phyloP scores from a whole-genome alignment of 345 rosid species.

The Linum usitatissimum region DNA sequence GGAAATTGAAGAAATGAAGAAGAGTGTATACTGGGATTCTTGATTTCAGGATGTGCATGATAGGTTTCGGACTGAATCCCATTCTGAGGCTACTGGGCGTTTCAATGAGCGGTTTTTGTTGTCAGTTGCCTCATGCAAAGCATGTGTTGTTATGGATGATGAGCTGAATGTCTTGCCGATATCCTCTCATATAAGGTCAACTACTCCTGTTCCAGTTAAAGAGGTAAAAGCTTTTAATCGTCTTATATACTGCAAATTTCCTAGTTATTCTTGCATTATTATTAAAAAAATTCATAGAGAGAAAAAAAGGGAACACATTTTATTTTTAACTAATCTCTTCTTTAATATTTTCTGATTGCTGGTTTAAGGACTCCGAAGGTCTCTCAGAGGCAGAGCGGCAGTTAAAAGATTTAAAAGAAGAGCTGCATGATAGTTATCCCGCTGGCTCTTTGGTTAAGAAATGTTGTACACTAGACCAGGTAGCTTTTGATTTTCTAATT shows the following conservation, averaged over 20 bases:
- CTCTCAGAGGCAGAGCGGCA: slow-evolving; percentile 79
- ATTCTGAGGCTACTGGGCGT: slow-evolving; percentile 72
- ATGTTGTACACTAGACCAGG: slow-evolving; percentile 96
- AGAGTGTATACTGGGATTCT: background rate
- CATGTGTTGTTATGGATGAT: slow-evolving; percentile 91
- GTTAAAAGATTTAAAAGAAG: slow-evolving; percentile 74
- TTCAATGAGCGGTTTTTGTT: slow-evolving; percentile 88
- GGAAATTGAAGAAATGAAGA: background rate
- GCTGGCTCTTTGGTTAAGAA: slow-evolving; percentile 84
- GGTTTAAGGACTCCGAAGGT: slow-evolving; percentile 68
- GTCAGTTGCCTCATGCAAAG: slow-evolving; percentile 82
- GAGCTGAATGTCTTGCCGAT: slow-evolving; percentile 88
- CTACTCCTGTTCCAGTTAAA: slow-evolving; percentile 40
- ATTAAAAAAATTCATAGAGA: too few relatives aligned
- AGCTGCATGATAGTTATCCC: slow-evolving; percentile 76
- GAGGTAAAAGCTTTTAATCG: slow-evolving; percentile 35
- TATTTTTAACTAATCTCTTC: too few relatives aligned
- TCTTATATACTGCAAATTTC: background rate
- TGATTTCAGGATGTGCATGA: slow-evolving; percentile 88
- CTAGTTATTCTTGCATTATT: background rate
- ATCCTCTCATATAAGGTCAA: slow-evolving; percentile 83
- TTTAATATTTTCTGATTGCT: slow-evolving; percentile 10
- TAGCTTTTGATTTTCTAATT: slow-evolving; percentile 15
- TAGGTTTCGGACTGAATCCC: slow-evolving; percentile 91
- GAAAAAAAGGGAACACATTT: too few relatives aligned